Conservation (phyloP, 768 basidiomycete species). For the Lyophyllum atratum region DNA sequence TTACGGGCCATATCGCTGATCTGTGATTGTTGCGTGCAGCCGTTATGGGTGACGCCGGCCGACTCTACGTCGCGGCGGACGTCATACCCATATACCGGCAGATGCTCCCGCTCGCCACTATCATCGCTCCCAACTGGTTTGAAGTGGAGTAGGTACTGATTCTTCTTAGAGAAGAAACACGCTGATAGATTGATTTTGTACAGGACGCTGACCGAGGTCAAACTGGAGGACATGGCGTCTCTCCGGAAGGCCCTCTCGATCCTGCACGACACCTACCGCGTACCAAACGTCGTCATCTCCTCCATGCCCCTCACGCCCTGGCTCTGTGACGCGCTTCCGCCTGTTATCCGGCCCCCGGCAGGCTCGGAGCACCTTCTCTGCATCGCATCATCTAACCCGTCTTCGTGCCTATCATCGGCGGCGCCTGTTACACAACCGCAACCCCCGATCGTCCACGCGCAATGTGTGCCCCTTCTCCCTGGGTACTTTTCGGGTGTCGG, state of each 20-base stretch:
- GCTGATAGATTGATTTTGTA: not conserved
- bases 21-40: slow-evolving; percentile 45
- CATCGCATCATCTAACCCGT: slow-evolving; percentile 56
- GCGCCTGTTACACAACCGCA: not conserved
- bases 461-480: slow-evolving; percentile 73
- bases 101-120: slow-evolving; percentile 80
- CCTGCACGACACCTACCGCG: slow-evolving; percentile 74
- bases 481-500: slow-evolving; percentile 98
- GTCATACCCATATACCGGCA: slow-evolving; percentile 85
- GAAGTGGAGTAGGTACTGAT: slow-evolving; percentile 80
- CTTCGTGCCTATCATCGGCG: not conserved
- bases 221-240: slow-evolving; percentile 66
- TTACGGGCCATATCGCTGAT: not conserved
- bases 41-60: slow-evolving; percentile 92
- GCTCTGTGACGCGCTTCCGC: slow-evolving; percentile 58
- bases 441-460: slow-evolving; percentile 54
- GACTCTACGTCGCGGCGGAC: slow-evolving; percentile 83
- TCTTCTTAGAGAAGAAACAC: not conserved
- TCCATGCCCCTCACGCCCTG: slow-evolving; percentile 75
- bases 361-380: slow-evolving; percentile 68
- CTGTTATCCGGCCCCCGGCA: slow-evolving; percentile 39
- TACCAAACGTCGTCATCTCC: slow-evolving; percentile 90
- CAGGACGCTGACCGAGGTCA: slow-evolving; percentile 76
- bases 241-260: slow-evolving; percentile 68
- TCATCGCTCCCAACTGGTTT: slow-evolving; percentile 98